A percentile compares a stretch with the other conserved stretches of the same genome.
phyloP scores from a whole-genome alignment of 1,284 basidiomycete genomes.

The Irpex sp. region DNA sequence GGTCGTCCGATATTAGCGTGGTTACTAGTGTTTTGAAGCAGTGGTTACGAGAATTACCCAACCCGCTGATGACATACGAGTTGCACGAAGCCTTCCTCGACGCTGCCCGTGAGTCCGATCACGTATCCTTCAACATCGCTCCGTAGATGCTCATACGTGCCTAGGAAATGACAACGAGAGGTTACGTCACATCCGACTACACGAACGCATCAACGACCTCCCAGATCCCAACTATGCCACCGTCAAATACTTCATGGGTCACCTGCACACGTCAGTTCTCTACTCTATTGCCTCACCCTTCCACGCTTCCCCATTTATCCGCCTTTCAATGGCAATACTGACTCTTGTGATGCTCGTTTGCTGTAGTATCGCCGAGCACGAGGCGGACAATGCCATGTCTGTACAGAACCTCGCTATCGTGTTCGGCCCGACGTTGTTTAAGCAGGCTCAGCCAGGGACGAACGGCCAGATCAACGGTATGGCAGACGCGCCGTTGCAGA shows the following conservation, averaged over 20 bases:
- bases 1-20: conserved; percentile 93
- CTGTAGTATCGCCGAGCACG: conserved; percentile 69
- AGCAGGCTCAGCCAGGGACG: conserved; percentile 35
- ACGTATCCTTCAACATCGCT: neutral
- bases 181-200: conserved; percentile 88
- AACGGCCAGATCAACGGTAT: conserved; percentile 35
- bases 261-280: conserved; percentile 72
- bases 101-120: conserved; percentile 72
- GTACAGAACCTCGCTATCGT: conserved; percentile 93
- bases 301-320: neutral
- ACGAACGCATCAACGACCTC: conserved; percentile 95
- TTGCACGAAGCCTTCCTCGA: conserved; percentile 93
- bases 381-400: conserved; percentile 87
- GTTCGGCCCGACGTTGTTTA: conserved; percentile 93
- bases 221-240: conserved; percentile 98
- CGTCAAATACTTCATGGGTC: conserved; percentile 92
- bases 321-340: neutral
- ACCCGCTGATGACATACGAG: conserved; percentile 82
- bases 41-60: conserved; percentile 95
- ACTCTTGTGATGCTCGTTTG: neutral
- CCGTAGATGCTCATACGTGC: neutral
- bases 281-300: neutral
- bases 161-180: conserved; percentile 91
- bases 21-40: conserved; percentile 91
- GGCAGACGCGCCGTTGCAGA: conserved; percentile 60